Percentiles rank a stretch among this genome's conserved stretches.
Evolutionary conservation across 176 grass and related monocot species (phyloP).

Genomic region (maize (Zea mays)): DNA sequence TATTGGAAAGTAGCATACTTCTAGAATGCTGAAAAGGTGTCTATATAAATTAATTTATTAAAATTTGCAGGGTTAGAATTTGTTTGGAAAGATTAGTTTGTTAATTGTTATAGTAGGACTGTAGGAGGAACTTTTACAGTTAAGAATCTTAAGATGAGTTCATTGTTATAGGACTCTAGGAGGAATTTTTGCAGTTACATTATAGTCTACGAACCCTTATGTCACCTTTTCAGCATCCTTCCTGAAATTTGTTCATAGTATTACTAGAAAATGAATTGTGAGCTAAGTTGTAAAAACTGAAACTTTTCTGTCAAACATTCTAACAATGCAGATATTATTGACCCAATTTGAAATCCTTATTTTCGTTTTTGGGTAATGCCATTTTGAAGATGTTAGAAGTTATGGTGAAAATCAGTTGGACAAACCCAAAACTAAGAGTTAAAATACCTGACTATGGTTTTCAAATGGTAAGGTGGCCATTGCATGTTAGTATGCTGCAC

Average conservation of each 20-base stretch:
- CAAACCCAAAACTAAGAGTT: background rate
- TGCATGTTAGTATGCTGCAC: slow-evolving; percentile 5
- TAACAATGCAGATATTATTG: background rate
- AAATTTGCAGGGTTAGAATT: background rate
- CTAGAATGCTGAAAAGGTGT: background rate
- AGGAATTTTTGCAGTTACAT: background rate
- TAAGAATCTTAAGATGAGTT: background rate
- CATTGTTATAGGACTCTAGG: no score
- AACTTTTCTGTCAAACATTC: background rate
- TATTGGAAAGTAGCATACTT: background rate
- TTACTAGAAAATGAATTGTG: no score
- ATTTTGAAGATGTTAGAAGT: background rate
- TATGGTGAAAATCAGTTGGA: background rate
- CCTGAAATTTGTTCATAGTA: slow-evolving; percentile 2
- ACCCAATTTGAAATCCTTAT: background rate
- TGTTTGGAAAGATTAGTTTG: slow-evolving; percentile 14
- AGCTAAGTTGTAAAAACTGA: background rate
- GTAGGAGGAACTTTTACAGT: background rate
- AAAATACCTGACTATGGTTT: background rate
- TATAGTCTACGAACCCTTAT: background rate
- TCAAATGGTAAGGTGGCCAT: background rate
- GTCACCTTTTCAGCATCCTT: background rate
- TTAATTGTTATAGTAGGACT: background rate
- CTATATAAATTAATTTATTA: background rate
- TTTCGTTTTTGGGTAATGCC: slow-evolving; percentile 15